These are phyloP conservation scores for Ajuga reptans DNA, from an alignment of 305 asterid genomes.

Conservation along the genomic window DNA sequence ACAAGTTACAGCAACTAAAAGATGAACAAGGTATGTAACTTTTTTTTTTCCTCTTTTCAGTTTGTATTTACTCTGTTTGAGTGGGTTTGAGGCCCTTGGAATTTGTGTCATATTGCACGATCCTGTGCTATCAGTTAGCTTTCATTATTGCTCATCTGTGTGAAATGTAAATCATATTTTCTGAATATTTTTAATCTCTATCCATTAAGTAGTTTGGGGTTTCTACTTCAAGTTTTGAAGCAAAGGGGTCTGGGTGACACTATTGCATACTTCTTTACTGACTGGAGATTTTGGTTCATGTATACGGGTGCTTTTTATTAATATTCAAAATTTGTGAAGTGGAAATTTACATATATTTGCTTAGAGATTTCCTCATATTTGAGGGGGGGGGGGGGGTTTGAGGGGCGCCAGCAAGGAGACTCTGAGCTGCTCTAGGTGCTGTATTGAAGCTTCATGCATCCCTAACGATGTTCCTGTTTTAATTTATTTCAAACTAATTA, in stretches of 20 bases:
- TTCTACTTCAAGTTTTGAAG: background rate
- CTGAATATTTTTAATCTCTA: background rate
- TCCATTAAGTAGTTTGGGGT: background rate
- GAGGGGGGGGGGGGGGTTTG: too few relatives aligned
- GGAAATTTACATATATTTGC: background rate
- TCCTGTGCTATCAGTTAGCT: background rate
- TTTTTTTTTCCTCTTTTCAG: background rate
- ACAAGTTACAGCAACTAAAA: constrained; percentile 90
- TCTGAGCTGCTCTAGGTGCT: too few relatives aligned
- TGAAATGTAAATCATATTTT: background rate
- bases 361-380: background rate
- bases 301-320: background rate
- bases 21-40: constrained; percentile 95
- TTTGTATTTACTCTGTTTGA: background rate
- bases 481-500: too few relatives aligned
- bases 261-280: background rate
- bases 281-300: background rate
- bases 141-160: background rate
- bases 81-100: background rate
- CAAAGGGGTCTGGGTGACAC: background rate
- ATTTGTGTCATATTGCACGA: background rate
- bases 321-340: background rate
- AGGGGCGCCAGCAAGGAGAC: too few relatives aligned
- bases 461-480: too few relatives aligned
- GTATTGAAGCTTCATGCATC: too few relatives aligned